These are phyloP conservation scores for Sarocladium brachiariae DNA, from an alignment of 2,329 filamentous ascomycete species.

Conservation along the genomic window DNA sequence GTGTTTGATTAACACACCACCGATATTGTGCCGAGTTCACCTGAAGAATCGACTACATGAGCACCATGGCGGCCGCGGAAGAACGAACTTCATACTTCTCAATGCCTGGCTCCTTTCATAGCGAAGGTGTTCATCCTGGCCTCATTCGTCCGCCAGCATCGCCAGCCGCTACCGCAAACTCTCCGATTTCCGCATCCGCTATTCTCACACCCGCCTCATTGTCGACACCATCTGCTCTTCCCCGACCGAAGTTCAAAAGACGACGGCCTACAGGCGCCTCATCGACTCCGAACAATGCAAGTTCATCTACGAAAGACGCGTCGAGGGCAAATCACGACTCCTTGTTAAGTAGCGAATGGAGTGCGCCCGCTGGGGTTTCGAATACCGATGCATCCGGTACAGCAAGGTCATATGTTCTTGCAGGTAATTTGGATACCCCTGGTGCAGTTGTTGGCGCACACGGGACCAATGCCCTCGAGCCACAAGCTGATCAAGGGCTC, in stretches of 20 bases:
- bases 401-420: conserved; percentile 37
- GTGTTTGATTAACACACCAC: not conserved
- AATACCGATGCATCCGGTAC: not conserved
- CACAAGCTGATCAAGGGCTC: not conserved
- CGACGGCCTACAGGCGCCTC: conserved; percentile 40
- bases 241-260: conserved; percentile 15
- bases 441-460: conserved; percentile 12
- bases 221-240: not conserved
- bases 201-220: conserved; percentile 30
- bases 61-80: conserved; percentile 21
- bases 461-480: not conserved
- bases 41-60: not conserved
- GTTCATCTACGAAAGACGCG: not conserved
- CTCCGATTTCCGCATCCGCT: conserved; percentile 16
- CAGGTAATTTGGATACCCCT: conserved; percentile 47
- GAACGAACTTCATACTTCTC: conserved; percentile 20
- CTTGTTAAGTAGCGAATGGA: not conserved
- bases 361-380: conserved; percentile 2
- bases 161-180: conserved; percentile 25
- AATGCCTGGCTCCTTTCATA: conserved; percentile 29
- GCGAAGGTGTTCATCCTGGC: conserved; percentile 34
- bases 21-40: not conserved
- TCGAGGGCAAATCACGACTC: not conserved
- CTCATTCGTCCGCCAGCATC: conserved; percentile 41
- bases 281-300: conserved; percentile 19